These are phyloP conservation scores for Saccharomycopsis schoenii DNA, from an alignment of 805 yeast genomes.

Conservation along the genomic window DNA sequence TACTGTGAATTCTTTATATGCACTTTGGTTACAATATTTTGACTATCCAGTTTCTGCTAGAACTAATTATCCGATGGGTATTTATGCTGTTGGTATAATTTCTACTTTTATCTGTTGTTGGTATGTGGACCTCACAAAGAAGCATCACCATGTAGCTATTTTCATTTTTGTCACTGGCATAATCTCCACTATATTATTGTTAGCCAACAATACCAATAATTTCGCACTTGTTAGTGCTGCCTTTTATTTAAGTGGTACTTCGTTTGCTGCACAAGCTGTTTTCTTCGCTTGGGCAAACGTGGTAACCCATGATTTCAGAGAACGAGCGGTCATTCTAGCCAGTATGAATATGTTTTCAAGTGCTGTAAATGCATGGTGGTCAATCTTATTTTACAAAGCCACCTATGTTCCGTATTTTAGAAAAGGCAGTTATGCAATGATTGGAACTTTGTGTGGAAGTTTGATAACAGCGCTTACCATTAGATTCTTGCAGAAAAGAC, in stretches of 20 bases:
- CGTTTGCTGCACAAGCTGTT: constrained; percentile 51
- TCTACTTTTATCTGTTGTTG: constrained; percentile 35
- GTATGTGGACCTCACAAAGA: constrained; percentile 34
- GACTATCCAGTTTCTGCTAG: constrained; percentile 35
- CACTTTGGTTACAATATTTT: constrained; percentile 35
- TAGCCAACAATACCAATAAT: constrained; percentile 29
- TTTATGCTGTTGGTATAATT: constrained; percentile 40
- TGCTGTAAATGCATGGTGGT: constrained; percentile 60
- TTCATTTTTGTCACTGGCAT: constrained; percentile 34
- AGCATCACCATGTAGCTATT: constrained; percentile 44
- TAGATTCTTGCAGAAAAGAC: constrained; percentile 34
- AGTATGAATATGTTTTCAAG: constrained; percentile 58
- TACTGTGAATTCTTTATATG: constrained; percentile 36
- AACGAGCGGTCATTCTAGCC: constrained; percentile 53
- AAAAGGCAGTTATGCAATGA: constrained; percentile 48
- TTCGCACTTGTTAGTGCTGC: constrained; percentile 38
- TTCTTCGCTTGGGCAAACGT: constrained; percentile 58
- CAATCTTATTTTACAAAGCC: constrained; percentile 42
- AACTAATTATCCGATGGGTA: constrained; percentile 45
- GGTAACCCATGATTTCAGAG: constrained; percentile 36
- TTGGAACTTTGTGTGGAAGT: constrained; percentile 39
- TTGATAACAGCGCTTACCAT: constrained; percentile 32
- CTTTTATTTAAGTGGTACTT: constrained; percentile 43
- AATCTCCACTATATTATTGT: constrained; percentile 37
- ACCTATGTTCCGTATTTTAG: constrained; percentile 40